Conservation (phyloP, 2,329 filamentous ascomycete genomes). For the Fonsecaea multimorphosa region DNA sequence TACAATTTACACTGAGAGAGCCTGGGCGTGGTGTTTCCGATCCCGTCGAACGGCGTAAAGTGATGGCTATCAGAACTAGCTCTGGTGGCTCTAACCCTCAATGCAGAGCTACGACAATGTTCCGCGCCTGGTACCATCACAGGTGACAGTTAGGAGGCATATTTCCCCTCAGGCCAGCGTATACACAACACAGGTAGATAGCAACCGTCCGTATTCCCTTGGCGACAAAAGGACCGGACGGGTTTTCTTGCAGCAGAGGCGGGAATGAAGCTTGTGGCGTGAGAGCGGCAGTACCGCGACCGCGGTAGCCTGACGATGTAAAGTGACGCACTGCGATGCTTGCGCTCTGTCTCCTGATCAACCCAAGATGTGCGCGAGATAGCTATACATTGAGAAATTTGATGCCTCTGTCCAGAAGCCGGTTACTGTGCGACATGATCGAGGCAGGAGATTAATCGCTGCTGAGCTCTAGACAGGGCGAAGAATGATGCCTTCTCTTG, state of each 20-base stretch:
- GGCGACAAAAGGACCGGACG: background rate
- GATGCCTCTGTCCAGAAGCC: background rate
- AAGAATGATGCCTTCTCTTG: background rate
- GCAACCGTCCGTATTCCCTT: background rate
- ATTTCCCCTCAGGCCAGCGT: too few species aligned
- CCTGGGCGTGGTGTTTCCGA: too few species aligned
- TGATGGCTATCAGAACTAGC: background rate
- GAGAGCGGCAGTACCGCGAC: background rate
- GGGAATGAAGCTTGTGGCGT: background rate
- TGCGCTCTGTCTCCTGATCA: background rate
- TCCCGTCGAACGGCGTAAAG: too few species aligned
- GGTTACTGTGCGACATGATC: background rate
- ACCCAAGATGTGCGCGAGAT: background rate
- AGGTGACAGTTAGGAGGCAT: background rate
- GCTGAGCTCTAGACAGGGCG: background rate
- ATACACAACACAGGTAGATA: too few species aligned
- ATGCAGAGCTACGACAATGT: background rate
- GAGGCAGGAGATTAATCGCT: background rate
- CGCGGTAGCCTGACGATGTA: background rate
- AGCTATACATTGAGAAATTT: background rate
- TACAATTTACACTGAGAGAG: too few species aligned
- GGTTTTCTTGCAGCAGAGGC: background rate
- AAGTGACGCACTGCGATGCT: background rate
- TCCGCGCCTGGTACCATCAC: background rate
- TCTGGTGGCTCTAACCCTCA: background rate